Evolutionary conservation across 176 grass and related monocot species (phyloP).

Genomic region (Musa acuminata): DNA sequence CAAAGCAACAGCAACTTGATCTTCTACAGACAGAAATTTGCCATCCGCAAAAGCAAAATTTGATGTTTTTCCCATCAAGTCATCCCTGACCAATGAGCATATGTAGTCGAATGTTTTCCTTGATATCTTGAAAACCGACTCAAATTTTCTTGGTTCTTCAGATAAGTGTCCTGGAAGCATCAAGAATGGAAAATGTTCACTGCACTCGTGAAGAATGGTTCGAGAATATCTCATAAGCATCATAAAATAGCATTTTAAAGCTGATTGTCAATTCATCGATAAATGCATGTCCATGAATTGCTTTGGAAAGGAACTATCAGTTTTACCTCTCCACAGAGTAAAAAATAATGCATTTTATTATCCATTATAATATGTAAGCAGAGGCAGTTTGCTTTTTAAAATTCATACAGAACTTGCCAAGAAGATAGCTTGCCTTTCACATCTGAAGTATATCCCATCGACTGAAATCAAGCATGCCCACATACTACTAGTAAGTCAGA

Average conservation of each 20-base stretch:
- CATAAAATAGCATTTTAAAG: neutral
- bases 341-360: too few relatives aligned
- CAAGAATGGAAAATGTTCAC: neutral
- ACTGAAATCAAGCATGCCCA: too few relatives aligned
- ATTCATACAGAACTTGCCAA: neutral
- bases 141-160: neutral
- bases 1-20: slow-evolving; percentile 2
- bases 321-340: too few relatives aligned
- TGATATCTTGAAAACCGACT: neutral
- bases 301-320: too few relatives aligned
- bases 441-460: too few relatives aligned
- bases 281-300: too few relatives aligned
- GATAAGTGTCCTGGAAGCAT: neutral
- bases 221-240: neutral
- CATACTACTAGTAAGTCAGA: too few relatives aligned
- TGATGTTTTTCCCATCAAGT: neutral
- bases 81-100: neutral
- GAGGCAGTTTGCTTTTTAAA: neutral
- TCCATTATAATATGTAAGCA: neutral
- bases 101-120: neutral
- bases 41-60: neutral
- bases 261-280: neutral
- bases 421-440: too few relatives aligned
- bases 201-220: neutral
- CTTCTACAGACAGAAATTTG: neutral